Percentiles rank a stretch among this genome's conserved stretches.
Evolutionary conservation across 2,329 filamentous ascomycete species (phyloP).

Genomic region (Fusarium xylarioides): DNA sequence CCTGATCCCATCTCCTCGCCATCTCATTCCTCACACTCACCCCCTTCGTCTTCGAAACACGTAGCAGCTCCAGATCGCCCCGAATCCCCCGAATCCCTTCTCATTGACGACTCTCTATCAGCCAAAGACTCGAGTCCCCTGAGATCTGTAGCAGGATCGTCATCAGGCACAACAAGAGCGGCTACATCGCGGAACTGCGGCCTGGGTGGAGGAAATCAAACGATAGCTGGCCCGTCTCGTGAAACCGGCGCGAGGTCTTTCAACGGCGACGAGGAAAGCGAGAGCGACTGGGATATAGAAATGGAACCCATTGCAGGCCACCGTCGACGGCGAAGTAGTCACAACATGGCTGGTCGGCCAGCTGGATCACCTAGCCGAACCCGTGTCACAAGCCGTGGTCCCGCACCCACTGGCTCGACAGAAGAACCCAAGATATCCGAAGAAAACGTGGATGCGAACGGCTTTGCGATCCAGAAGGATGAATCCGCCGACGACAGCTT

Average conservation of each 20-base stretch:
- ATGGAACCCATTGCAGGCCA: slow-evolving; percentile 65
- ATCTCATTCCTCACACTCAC: slow-evolving; percentile 16
- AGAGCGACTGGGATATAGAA: slow-evolving; percentile 57
- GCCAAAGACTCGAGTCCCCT: slow-evolving; percentile 5
- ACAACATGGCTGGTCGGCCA: slow-evolving; percentile 47
- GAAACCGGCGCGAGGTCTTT: slow-evolving; percentile 15
- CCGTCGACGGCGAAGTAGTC: slow-evolving; percentile 64
- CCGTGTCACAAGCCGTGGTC: slow-evolving; percentile 36
- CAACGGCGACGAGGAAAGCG: slow-evolving; percentile 49
- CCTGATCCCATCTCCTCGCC: slow-evolving; percentile 22
- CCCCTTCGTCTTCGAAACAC: slow-evolving; percentile 15
- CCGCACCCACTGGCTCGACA: slow-evolving; percentile 39
- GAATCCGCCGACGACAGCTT: slow-evolving; percentile 62
- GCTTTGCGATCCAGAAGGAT: slow-evolving; percentile 41
- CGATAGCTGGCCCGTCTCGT: slow-evolving; percentile 33
- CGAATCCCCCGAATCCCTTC: slow-evolving; percentile 15
- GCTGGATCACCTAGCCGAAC: slow-evolving; percentile 42
- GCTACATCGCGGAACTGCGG: slow-evolving; percentile 6
- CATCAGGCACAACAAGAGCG: slow-evolving; percentile 9
- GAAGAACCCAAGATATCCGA: slow-evolving; percentile 60
- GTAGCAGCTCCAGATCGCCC: slow-evolving; percentile 10
- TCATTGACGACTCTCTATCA: slow-evolving; percentile 17
- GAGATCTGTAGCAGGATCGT: slow-evolving; percentile 10
- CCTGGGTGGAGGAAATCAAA: slow-evolving; percentile 20
- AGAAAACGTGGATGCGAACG: slow-evolving; percentile 47